Evolutionary conservation across 164 flowering plant species (phyloP).

Genomic region (Paratinospora sagittata): DNA sequence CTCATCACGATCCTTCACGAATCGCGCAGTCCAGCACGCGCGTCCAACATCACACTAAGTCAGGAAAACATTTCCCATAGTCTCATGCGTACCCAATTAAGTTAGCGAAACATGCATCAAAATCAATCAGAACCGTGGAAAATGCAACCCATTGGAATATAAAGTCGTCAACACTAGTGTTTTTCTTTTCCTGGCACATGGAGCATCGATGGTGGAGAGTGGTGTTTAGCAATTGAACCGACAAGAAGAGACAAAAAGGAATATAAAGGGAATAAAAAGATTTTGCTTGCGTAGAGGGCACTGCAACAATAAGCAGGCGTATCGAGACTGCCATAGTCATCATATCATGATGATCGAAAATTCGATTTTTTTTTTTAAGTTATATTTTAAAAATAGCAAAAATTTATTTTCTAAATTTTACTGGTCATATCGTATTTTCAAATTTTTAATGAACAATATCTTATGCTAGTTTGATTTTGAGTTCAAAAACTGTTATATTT

Average conservation of each 20-base stretch:
- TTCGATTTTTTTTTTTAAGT: neutral
- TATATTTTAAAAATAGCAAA: too few relatives aligned
- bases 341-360: too few relatives aligned
- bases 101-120: too few relatives aligned
- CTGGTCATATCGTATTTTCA: too few relatives aligned
- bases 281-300: neutral
- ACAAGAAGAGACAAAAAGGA: neutral
- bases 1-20: neutral
- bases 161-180: neutral
- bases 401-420: too few relatives aligned
- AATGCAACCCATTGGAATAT: neutral
- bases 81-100: neutral
- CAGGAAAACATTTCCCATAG: neutral
- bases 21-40: conserved; percentile 1
- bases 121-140: neutral
- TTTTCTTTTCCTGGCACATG: neutral
- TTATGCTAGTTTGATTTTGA: too few relatives aligned
- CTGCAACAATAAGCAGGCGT: too few relatives aligned
- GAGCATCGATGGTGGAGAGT: neutral
- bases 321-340: too few relatives aligned
- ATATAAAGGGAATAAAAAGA: too few relatives aligned
- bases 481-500: too few relatives aligned
- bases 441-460: too few relatives aligned
- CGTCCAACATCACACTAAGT: neutral
- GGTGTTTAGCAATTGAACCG: neutral